Conservation (phyloP, 805 yeast species). For the Suhomyces emberorum region DNA sequence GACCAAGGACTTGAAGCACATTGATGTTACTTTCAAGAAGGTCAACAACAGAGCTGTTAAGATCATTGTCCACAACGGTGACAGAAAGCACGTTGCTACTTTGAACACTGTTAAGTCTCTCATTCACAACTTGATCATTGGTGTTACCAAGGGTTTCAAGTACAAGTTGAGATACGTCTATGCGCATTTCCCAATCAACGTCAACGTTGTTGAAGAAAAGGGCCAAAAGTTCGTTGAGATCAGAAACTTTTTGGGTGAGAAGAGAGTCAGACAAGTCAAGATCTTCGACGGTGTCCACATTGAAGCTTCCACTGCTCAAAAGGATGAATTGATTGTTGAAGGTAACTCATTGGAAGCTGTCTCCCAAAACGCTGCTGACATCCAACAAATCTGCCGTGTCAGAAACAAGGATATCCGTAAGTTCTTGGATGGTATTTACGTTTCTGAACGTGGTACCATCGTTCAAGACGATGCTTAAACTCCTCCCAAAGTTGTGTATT, state of each 20-base stretch:
- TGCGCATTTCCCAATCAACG: conserved; percentile 99
- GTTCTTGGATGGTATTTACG: conserved; percentile 99
- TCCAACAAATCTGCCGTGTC: conserved; percentile 97
- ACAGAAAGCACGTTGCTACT: conserved; percentile 99
- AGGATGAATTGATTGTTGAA: conserved; percentile 89
- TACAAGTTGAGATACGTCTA: conserved; percentile 99
- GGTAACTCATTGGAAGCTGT: conserved; percentile 98
- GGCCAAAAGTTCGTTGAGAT: conserved; percentile 79
- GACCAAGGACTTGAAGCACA: conserved; percentile 87
- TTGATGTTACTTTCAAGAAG: conserved; percentile 90
- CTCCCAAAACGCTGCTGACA: conserved; percentile 97
- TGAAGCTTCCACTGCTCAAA: conserved; percentile 76
- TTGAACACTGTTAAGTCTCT: conserved; percentile 97
- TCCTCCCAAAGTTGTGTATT: conserved; percentile 11
- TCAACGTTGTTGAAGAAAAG: conserved; percentile 81
- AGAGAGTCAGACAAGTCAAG: conserved; percentile 86
- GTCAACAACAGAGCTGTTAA: conserved; percentile 68
- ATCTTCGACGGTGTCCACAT: conserved; percentile 87
- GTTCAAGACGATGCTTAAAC: conserved; percentile 56
- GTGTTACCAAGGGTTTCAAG: conserved; percentile 99
- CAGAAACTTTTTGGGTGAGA: conserved; percentile 99
- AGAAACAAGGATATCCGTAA: conserved; percentile 99
- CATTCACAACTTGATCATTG: conserved; percentile 89
- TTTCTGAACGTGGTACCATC: conserved; percentile 90
- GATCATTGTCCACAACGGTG: conserved; percentile 96